Percentiles rank a stretch among this genome's conserved stretches.
Conservation (phyloP, 1,139 yeast genomes). For the Diutina catenulata region DNA sequence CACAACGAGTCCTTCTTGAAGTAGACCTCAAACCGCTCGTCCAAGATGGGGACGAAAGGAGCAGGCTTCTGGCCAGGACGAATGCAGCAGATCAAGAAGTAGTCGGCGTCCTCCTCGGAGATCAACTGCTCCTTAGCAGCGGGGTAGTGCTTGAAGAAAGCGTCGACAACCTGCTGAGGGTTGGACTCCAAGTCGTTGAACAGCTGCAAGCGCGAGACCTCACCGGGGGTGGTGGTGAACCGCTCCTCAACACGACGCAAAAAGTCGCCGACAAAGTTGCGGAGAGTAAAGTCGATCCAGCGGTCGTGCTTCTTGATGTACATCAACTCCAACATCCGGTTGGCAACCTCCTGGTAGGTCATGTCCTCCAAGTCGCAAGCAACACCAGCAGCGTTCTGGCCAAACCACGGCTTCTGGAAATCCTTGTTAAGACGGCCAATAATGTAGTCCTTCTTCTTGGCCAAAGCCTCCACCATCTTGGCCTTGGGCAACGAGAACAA, state of each 20-base stretch:
- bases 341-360: conserved; percentile 89
- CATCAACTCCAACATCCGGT: conserved; percentile 80
- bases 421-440: conserved; percentile 81
- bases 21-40: conserved; percentile 88
- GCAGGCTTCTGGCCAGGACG: conserved; percentile 92
- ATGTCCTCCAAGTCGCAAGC: conserved; percentile 88
- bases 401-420: conserved; percentile 97
- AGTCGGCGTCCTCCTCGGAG: conserved; percentile 92
- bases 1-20: conserved; percentile 97
- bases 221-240: conserved; percentile 47
- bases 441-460: conserved; percentile 76
- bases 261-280: conserved; percentile 79
- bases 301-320: conserved; percentile 67
- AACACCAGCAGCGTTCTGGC: conserved; percentile 52
- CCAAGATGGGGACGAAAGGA: conserved; percentile 92
- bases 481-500: conserved; percentile 84
- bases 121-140: conserved; percentile 70
- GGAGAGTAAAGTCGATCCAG: conserved; percentile 82
- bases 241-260: conserved; percentile 96
- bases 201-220: conserved; percentile 62
- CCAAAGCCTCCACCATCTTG: conserved; percentile 73
- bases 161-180: conserved; percentile 51
- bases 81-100: conserved; percentile 73
- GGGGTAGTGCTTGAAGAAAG: conserved; percentile 58
- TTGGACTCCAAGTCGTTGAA: conserved; percentile 47